A percentile compares a stretch with the other conserved stretches of the same genome.
Evolutionary conservation across 148 eudicot genomes (phyloP).

Genomic region (Suaeda aralocaspica): DNA sequence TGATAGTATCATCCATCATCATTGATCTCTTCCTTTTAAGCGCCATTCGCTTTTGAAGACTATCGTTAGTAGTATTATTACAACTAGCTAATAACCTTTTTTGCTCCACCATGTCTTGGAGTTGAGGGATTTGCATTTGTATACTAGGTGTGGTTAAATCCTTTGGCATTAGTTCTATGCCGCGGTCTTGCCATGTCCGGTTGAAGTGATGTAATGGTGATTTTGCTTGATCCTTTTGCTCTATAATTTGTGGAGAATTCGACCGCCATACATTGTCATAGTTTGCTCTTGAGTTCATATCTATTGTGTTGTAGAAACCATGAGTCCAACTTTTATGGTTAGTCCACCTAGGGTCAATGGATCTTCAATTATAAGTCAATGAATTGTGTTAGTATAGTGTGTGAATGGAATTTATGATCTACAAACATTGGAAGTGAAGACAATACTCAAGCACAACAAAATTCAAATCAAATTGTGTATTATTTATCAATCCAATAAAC

Average conservation of each 20-base stretch:
- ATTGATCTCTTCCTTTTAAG: conserved; percentile 40
- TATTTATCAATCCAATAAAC: too few relatives aligned
- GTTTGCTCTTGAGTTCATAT: conserved; percentile 11
- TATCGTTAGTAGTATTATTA: not conserved
- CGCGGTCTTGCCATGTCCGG: conserved; percentile 7
- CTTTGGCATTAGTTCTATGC: not conserved
- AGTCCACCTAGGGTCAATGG: conserved; percentile 36
- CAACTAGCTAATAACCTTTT: not conserved
- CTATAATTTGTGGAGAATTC: conserved; percentile 13
- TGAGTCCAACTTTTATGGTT: conserved; percentile 30
- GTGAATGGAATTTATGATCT: not conserved
- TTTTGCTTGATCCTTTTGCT: conserved; percentile 13
- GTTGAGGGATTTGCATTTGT: conserved; percentile 10
- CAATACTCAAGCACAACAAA: too few relatives aligned
- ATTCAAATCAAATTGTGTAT: too few relatives aligned
- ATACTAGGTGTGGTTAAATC: not conserved
- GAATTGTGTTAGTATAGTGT: not conserved
- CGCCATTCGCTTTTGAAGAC: conserved; percentile 3
- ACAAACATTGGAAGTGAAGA: too few relatives aligned
- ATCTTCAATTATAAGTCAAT: conserved; percentile 24
- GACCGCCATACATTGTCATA: conserved; percentile 26
- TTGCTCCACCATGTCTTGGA: not conserved
- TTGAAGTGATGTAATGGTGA: not conserved
- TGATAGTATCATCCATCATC: conserved; percentile 15
- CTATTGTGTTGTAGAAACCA: conserved; percentile 15